These are phyloP conservation scores for Gelatoporia subvermispora DNA, from an alignment of 768 basidiomycete species.

Conservation along the genomic window DNA sequence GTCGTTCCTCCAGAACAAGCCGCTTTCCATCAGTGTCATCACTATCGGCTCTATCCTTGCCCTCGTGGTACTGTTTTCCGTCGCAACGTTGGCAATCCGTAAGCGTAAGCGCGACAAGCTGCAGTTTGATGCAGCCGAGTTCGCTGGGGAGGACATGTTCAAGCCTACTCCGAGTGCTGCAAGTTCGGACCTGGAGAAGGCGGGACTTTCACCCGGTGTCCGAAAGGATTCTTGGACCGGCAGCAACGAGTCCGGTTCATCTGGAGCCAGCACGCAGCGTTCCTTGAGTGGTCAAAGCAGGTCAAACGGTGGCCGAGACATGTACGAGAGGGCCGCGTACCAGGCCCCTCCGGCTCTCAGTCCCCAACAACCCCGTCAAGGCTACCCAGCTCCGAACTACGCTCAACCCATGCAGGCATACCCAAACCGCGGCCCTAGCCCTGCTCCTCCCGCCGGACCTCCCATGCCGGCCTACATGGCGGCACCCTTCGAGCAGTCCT, in stretches of 20 bases:
- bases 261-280: too few relatives aligned
- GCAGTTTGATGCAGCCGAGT: conserved; percentile 19
- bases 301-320: conserved; percentile 1
- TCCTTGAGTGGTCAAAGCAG: too few relatives aligned
- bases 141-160: conserved; percentile 6
- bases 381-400: background rate
- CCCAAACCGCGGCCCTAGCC: background rate
- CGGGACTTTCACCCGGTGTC: too few relatives aligned
- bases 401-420: background rate
- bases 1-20: conserved; percentile 60
- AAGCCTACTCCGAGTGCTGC: too few relatives aligned
- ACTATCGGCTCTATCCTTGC: conserved; percentile 41
- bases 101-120: conserved; percentile 36
- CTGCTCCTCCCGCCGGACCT: background rate
- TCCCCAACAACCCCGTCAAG: background rate
- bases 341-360: conserved; percentile 3
- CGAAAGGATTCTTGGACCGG: too few relatives aligned
- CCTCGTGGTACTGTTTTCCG: conserved; percentile 38
- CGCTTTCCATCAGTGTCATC: conserved; percentile 58
- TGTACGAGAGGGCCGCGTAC: conserved; percentile 12
- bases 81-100: conserved; percentile 45
- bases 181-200: too few relatives aligned
- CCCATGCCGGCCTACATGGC: too few relatives aligned
- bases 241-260: too few relatives aligned
- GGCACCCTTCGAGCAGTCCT: too few relatives aligned